Percentiles rank a stretch among this genome's conserved stretches.
These are phyloP conservation scores for Penicillium malachiteum DNA, from an alignment of 495 filamentous ascomycete genomes.

Conservation along the genomic window DNA sequence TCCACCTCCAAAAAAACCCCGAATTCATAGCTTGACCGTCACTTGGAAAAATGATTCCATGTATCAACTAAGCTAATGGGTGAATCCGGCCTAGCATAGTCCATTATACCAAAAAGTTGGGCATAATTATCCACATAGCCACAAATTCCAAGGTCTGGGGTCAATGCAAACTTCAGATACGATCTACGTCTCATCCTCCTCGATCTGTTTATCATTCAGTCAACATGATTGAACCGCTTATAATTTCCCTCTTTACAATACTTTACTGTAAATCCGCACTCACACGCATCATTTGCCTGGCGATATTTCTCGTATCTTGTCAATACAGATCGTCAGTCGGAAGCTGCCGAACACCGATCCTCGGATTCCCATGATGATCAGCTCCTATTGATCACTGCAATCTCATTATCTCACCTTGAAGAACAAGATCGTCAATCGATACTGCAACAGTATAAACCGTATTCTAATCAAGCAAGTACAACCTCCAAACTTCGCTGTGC, in stretches of 20 bases:
- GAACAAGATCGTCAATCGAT: constrained; percentile 2
- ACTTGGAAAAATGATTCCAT: background rate
- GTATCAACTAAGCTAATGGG: background rate
- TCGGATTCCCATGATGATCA: constrained; percentile 1
- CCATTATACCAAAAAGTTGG: background rate
- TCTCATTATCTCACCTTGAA: background rate
- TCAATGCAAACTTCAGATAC: background rate
- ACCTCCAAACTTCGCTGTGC: constrained; percentile 1
- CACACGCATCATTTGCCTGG: background rate
- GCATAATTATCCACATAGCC: no score
- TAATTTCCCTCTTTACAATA: background rate
- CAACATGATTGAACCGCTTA: background rate
- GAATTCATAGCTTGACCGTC: background rate
- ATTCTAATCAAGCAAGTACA: constrained; percentile 13
- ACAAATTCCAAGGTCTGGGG: no score
- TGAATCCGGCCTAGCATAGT: background rate
- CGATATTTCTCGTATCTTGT: background rate
- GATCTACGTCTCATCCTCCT: background rate
- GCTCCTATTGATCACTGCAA: constrained; percentile 10
- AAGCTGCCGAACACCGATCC: constrained; percentile 23
- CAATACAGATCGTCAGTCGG: constrained; percentile 8
- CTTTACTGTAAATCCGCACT: background rate
- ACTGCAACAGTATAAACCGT: constrained; percentile 6
- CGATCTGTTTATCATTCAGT: background rate
- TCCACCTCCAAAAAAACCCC: background rate